phyloP scores from a whole-genome alignment of 306 rosid genomes.

The Ziziphus jujuba region DNA sequence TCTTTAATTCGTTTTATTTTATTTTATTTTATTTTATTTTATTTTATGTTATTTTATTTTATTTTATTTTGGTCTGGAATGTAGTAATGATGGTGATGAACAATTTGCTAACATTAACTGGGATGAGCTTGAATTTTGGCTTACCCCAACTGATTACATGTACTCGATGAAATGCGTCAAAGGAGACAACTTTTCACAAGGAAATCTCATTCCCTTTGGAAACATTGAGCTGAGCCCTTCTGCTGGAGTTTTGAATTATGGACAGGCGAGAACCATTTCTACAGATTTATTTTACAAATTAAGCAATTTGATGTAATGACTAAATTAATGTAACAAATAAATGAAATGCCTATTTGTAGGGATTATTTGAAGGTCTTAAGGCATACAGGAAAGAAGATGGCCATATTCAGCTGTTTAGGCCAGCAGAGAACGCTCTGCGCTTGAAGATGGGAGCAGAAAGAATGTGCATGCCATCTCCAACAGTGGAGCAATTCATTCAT shows the following conservation, averaged over 20 bases:
- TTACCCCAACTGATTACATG: slow-evolving; percentile 20
- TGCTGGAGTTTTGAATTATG: slow-evolving; percentile 17
- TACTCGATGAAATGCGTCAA: slow-evolving; percentile 6
- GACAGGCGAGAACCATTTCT: slow-evolving; percentile 8
- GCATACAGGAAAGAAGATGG: slow-evolving; percentile 1
- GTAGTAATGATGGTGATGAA: neutral
- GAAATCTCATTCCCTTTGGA: slow-evolving; percentile 11
- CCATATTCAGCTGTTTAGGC: slow-evolving; percentile 2
- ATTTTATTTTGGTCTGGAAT: neutral
- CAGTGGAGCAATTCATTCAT: slow-evolving; percentile 5
- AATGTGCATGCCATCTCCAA: slow-evolving; percentile 14
- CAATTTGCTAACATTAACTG: slow-evolving; percentile 7
- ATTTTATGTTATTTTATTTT: too few relatives aligned
- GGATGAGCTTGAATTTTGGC: slow-evolving; percentile 10
- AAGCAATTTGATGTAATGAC: too few relatives aligned
- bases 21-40: too few relatives aligned
- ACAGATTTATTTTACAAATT: too few relatives aligned
- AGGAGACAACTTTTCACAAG: neutral
- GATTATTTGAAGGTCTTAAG: slow-evolving; percentile 10
- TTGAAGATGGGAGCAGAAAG: slow-evolving; percentile 16
- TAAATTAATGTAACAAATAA: neutral
- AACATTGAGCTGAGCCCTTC: slow-evolving; percentile 15
- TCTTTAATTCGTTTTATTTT: too few relatives aligned
- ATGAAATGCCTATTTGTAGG: neutral
- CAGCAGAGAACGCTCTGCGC: slow-evolving; percentile 3